Evolutionary conservation across 306 rosid species (phyloP).

Genomic region (Corylus avellana): DNA sequence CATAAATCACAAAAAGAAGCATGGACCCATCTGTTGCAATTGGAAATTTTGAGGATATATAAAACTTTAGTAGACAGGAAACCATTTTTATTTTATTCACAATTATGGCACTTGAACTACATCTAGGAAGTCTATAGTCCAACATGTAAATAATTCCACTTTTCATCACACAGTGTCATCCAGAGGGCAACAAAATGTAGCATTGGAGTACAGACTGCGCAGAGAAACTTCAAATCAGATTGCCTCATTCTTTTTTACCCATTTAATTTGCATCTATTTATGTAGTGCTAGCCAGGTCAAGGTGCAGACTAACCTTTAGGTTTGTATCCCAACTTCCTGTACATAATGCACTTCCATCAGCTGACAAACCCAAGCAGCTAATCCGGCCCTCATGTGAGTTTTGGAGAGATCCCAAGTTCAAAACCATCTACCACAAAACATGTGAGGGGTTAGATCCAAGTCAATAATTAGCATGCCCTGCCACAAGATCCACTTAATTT

Average conservation of each 20-base stretch:
- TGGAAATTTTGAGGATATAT: not conserved
- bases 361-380: constrained; percentile 92
- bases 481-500: constrained; percentile 15
- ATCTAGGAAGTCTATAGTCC: not conserved
- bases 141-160: not conserved
- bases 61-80: not conserved
- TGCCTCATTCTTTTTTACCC: not conserved
- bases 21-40: not conserved
- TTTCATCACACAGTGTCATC: not conserved
- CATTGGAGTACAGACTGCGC: not conserved
- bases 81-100: not conserved
- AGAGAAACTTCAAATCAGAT: not conserved
- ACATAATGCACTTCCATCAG: constrained; percentile 99
- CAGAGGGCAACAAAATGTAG: not conserved
- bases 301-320: constrained; percentile 69
- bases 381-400: constrained; percentile 75
- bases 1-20: not conserved
- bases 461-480: constrained; percentile 1
- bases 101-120: not conserved
- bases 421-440: constrained; percentile 64
- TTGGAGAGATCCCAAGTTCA: constrained; percentile 91
- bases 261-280: not conserved
- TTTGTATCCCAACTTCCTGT: constrained; percentile 98
- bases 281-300: constrained; percentile 6
- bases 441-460: not conserved